These are phyloP conservation scores for Coemansia sp. DNA, from an alignment of 192 early-diverging fungal species.

Conservation along the genomic window DNA sequence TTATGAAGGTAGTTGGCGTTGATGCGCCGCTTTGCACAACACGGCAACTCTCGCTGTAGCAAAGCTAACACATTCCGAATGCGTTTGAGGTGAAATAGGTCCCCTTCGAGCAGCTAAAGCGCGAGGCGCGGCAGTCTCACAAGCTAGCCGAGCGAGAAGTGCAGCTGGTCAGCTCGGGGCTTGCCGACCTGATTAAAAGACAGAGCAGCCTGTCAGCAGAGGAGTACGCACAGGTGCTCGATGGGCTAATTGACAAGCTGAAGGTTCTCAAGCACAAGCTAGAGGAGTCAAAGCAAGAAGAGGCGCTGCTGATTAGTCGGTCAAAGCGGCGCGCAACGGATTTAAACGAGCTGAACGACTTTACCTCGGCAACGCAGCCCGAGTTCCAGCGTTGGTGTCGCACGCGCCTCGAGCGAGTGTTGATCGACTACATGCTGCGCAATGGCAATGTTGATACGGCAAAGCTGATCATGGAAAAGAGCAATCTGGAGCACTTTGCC, in stretches of 20 bases:
- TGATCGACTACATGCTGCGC: constrained; percentile 95
- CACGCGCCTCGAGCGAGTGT: constrained; percentile 77
- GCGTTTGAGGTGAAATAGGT: constrained; percentile 52
- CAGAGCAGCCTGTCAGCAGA: constrained; percentile 47
- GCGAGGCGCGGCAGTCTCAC: constrained; percentile 66
- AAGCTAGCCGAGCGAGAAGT: constrained; percentile 83
- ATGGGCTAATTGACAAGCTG: constrained; percentile 64
- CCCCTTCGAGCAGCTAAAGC: constrained; percentile 83
- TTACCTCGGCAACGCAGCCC: constrained; percentile 62
- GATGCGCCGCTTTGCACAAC: neutral
- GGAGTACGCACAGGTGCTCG: constrained; percentile 59
- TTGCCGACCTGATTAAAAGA: constrained; percentile 25
- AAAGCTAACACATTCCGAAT: neutral
- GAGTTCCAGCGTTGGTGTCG: constrained; percentile 85
- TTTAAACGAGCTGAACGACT: constrained; percentile 66
- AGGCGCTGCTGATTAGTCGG: constrained; percentile 63
- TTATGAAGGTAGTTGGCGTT: constrained; percentile 73
- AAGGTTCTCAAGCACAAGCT: constrained; percentile 74
- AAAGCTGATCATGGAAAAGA: constrained; percentile 55
- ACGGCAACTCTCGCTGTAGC: neutral
- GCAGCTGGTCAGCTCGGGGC: constrained; percentile 17
- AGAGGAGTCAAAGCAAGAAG: constrained; percentile 77
- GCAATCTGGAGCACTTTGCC: constrained; percentile 60
- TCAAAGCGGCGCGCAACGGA: constrained; percentile 73
- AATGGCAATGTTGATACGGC: constrained; percentile 81